Conservation (phyloP, 1,284 basidiomycete species). For the Fomes fomentarius region DNA sequence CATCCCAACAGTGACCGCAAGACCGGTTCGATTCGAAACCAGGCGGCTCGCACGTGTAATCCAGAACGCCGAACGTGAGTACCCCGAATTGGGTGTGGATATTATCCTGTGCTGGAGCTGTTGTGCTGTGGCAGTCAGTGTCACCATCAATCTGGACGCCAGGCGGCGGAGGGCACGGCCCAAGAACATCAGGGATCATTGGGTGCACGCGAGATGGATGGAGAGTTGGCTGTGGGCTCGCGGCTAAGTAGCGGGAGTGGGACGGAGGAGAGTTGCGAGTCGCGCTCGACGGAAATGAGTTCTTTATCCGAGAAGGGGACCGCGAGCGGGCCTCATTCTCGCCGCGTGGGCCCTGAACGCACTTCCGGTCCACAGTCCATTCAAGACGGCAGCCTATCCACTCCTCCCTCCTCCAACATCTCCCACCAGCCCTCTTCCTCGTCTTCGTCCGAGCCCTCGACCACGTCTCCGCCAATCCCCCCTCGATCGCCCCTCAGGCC, state of each 20-base stretch:
- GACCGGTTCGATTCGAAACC: constrained; percentile 1
- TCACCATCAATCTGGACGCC: not conserved
- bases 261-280: constrained; percentile 17
- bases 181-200: not conserved
- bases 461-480: constrained; percentile 35
- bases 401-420: constrained; percentile 18
- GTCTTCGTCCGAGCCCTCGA: constrained; percentile 26
- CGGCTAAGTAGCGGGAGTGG: constrained; percentile 25
- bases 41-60: constrained; percentile 20
- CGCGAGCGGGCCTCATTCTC: constrained; percentile 36
- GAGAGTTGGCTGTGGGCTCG: constrained; percentile 10
- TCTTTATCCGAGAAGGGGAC: constrained; percentile 28
- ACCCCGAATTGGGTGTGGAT: not conserved
- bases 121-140: not conserved
- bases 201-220: constrained; percentile 9
- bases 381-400: constrained; percentile 29
- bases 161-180: not conserved
- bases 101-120: constrained; percentile 2
- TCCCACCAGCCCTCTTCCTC: constrained; percentile 26
- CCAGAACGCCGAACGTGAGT: constrained; percentile 20
- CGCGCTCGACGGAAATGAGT: constrained; percentile 29
- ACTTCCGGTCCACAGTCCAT: constrained; percentile 21
- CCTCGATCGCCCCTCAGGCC: constrained; percentile 36
- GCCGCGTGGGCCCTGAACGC: constrained; percentile 33
- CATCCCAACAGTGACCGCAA: constrained; percentile 2